These are phyloP conservation scores for Fragaria vesca DNA, from an alignment of 306 rosid species.

Conservation along the genomic window DNA sequence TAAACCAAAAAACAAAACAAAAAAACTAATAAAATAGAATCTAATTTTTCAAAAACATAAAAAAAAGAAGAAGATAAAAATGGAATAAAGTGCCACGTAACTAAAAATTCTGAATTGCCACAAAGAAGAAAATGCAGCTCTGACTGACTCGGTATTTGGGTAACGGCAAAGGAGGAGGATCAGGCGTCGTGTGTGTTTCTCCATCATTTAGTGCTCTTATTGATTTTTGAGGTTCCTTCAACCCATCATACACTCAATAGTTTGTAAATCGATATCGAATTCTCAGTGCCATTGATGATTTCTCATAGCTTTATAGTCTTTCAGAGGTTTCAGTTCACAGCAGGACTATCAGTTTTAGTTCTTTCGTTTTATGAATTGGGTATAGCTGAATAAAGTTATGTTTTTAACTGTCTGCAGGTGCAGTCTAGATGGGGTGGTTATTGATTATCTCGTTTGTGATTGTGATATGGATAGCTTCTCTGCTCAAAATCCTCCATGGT, in stretches of 20 bases:
- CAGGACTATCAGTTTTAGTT: background rate
- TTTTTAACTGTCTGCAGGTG: constrained; percentile 11
- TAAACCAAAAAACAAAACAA: too few relatives aligned
- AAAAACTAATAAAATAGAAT: too few relatives aligned
- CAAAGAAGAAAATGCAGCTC: too few relatives aligned
- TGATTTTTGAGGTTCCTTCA: background rate
- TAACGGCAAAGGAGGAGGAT: too few relatives aligned
- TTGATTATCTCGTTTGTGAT: constrained; percentile 40
- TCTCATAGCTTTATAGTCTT: background rate
- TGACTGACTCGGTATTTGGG: too few relatives aligned
- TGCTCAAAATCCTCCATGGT: constrained; percentile 45
- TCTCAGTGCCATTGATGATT: background rate
- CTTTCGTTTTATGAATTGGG: background rate
- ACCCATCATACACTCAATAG: background rate
- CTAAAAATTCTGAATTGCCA: too few relatives aligned
- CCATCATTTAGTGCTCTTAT: background rate
- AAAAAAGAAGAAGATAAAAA: too few relatives aligned
- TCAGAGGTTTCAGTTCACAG: background rate
- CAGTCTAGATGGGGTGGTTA: constrained; percentile 39
- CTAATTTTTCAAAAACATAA: too few relatives aligned
- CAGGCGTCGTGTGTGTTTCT: too few relatives aligned
- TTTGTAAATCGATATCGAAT: background rate
- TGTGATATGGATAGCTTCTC: constrained; percentile 62
- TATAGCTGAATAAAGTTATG: background rate
- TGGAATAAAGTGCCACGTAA: too few relatives aligned